A percentile compares a stretch with the other conserved stretches of the same genome.
Conservation (phyloP, 129 eudicot species). For the Erigeron canadensis region DNA sequence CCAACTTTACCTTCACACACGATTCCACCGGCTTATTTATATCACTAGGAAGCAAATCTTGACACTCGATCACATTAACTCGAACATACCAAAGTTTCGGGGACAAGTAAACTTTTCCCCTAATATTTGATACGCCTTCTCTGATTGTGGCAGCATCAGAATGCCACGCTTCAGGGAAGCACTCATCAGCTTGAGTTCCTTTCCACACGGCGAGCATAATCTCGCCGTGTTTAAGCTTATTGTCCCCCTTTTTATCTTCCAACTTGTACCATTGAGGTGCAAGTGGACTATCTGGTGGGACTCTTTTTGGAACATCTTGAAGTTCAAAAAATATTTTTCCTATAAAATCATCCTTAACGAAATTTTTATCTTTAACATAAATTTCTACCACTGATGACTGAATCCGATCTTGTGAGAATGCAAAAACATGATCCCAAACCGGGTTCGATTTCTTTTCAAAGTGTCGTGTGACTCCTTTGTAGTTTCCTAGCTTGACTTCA, state of each 20-base stretch:
- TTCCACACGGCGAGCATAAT: slow-evolving; percentile 87
- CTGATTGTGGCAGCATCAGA: slow-evolving; percentile 76
- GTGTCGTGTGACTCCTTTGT: slow-evolving; percentile 70
- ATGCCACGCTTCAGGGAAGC: slow-evolving; percentile 90
- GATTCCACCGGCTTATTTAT: slow-evolving; percentile 55
- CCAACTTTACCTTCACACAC: slow-evolving; percentile 52
- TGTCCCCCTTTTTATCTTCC: slow-evolving; percentile 64
- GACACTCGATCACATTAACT: slow-evolving; percentile 85
- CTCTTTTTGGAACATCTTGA: slow-evolving; percentile 67
- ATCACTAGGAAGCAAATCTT: slow-evolving; percentile 67
- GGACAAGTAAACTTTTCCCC: slow-evolving; percentile 84
- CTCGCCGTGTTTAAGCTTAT: slow-evolving; percentile 68
- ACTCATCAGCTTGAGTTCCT: slow-evolving; percentile 96
- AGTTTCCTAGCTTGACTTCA: slow-evolving; percentile 83
- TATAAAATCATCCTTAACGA: slow-evolving; percentile 68
- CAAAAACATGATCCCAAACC: slow-evolving; percentile 73
- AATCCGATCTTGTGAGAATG: slow-evolving; percentile 74
- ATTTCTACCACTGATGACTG: slow-evolving; percentile 71
- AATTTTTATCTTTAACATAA: slow-evolving; percentile 67
- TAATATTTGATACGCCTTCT: slow-evolving; percentile 59
- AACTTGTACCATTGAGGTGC: slow-evolving; percentile 91
- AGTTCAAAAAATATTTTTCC: slow-evolving; percentile 66
- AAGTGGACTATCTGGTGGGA: slow-evolving; percentile 87
- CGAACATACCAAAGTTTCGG: slow-evolving; percentile 91
- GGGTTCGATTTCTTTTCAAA: slow-evolving; percentile 74